These are phyloP conservation scores for Dryas alaskensis DNA, from an alignment of 306 rosid genomes.

Conservation along the genomic window DNA sequence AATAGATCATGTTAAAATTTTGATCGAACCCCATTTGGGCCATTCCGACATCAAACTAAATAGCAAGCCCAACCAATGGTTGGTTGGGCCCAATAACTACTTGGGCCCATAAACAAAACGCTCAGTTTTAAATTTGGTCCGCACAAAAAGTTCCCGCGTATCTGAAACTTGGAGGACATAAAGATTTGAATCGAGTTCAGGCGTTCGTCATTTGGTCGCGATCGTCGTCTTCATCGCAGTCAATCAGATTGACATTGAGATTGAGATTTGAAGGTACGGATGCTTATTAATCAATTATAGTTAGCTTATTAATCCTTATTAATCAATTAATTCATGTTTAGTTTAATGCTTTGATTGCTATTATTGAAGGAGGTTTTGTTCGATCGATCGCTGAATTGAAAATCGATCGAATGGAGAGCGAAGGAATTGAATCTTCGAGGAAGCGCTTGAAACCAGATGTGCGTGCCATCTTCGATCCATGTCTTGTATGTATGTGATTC, in stretches of 20 bases:
- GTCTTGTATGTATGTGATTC: background rate
- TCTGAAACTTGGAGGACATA: background rate
- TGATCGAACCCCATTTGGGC: too few species aligned
- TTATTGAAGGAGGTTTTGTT: background rate
- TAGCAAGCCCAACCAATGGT: too few species aligned
- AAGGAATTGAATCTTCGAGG: background rate
- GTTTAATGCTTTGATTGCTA: background rate
- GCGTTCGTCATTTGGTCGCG: too few species aligned
- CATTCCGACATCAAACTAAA: too few species aligned
- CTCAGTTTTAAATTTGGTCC: background rate
- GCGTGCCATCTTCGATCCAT: background rate
- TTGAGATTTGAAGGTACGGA: constrained; percentile 3
- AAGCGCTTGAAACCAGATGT: constrained; percentile 17
- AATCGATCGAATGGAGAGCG: constrained; percentile 9
- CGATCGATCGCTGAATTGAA: background rate
- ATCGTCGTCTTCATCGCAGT: background rate
- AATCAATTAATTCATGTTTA: background rate
- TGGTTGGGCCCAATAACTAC: background rate
- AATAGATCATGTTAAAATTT: too few species aligned
- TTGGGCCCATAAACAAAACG: background rate
- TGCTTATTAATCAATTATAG: background rate
- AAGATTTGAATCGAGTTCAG: background rate
- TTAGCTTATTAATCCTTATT: background rate
- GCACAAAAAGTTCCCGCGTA: background rate
- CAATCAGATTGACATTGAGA: background rate